Base-by-base conservation (phyloP, 176 grass and related monocot genomes). In the Miscanthus lutarioriparius region DNA sequence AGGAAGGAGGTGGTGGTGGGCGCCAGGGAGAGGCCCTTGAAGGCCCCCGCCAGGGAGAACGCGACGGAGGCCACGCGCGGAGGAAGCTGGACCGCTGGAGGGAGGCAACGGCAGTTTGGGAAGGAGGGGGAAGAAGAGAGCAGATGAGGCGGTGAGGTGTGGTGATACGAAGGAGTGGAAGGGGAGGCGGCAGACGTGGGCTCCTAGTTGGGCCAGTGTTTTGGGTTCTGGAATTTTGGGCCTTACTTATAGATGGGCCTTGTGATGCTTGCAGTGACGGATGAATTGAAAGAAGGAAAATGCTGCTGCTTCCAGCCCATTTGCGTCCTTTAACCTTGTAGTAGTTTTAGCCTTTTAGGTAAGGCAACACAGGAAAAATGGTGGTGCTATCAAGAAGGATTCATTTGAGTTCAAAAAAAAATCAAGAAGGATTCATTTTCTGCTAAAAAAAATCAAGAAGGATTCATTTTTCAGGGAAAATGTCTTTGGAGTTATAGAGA, bases 21-120 rank as follows among this genome's bases (percentile, higher is more conserved):
- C n/a, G 78, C 64, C 56, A 99, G 75, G 58, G 88, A 86, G 59
- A 96, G 83, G 41, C 89, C 90, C 70, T 94, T 92, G 86, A 96
- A 96, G 30, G 93, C 88, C 53, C 75, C 86, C 64, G 87, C 90
- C 35, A 96, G 85, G 8, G 83, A 68, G 81, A 94, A 90, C 77
- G 84, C 78, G 78, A 91, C 51, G 39, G 83, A 92, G 17, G 94
- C 89, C 91, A 96, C 92, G 1, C 38, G 38, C 38, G 38, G 38
- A 39, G 38, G 38, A 39, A 39, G 38, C 38, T 39, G 56, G n/a
- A n/a, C n/a, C n/a, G n/a, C n/a, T 13, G 59, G 58, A n/a, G 40
- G 77, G 73, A 49, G 68, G 61, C 49, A 80, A 75, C 49, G 81
- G 90, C 76, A 66, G 51, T 45, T 38, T 23, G 54, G 43, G 27